Percentiles rank a stretch among this genome's conserved stretches.
phyloP scores from a whole-genome alignment of 257 asterid genomes.

The Fraxinus americana region DNA sequence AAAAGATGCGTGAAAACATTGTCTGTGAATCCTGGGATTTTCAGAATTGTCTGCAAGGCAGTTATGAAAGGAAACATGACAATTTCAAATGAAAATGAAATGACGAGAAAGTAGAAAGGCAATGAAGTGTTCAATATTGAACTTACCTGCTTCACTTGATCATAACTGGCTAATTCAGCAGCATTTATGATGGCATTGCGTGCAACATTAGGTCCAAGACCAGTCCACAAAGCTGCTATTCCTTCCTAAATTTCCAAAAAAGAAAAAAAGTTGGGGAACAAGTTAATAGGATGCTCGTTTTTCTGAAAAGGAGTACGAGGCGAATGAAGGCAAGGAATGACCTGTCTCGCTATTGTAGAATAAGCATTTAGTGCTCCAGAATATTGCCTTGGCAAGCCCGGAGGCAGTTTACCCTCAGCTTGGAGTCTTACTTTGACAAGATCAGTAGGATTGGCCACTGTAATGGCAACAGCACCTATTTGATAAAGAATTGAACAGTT shows the following conservation, averaged over 20 bases:
- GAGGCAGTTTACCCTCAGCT: slow-evolving; percentile 90
- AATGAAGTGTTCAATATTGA: background rate
- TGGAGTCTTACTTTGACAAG: slow-evolving; percentile 95
- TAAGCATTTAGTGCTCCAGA: slow-evolving; percentile 94
- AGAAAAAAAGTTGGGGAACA: slow-evolving; percentile 15
- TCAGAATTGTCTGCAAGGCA: slow-evolving; percentile 68
- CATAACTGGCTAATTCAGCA: slow-evolving; percentile 95
- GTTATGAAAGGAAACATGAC: slow-evolving; percentile 6
- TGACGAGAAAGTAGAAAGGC: slow-evolving; percentile 17
- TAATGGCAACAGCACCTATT: slow-evolving; percentile 78
- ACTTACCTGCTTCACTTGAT: slow-evolving; percentile 92
- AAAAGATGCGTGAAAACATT: slow-evolving; percentile 82
- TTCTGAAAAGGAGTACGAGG: background rate
- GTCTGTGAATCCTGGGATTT: slow-evolving; percentile 92
- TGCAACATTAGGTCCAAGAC: slow-evolving; percentile 88
- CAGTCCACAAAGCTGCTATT: slow-evolving; percentile 80
- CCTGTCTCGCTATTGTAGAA: slow-evolving; percentile 84
- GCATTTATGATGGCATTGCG: slow-evolving; percentile 98
- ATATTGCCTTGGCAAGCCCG: slow-evolving; percentile 92
- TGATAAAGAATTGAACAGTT: slow-evolving; percentile 18
- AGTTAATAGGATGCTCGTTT: background rate
- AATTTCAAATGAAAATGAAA: slow-evolving; percentile 21
- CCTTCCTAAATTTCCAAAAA: slow-evolving; percentile 67
- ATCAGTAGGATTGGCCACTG: slow-evolving; percentile 94
- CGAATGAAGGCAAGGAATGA: slow-evolving; percentile 29